Evolutionary conservation across 2,329 filamentous ascomycete genomes (phyloP), one percentile per base, ranked within the genome.

Genomic region (Xylaria polymorpha): DNA sequence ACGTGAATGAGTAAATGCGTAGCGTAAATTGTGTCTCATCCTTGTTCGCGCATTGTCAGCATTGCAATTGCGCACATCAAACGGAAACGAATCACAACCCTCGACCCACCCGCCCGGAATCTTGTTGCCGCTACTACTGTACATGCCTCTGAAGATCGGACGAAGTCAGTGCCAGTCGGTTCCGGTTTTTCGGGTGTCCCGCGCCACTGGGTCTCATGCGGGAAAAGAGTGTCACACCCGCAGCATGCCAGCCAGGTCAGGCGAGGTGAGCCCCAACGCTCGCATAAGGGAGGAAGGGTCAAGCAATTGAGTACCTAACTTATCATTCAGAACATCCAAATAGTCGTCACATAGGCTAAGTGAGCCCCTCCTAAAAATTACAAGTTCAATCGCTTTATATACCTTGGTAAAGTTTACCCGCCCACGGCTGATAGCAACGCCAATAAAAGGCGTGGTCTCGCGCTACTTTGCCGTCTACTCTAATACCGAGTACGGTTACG

Each of bases 391-490:
- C 64, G 68, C 60, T 64, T 64, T 64, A 61, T 70, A 64, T 68
- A 58, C 53, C 51, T 20, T 58, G 57, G n/a, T 35, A 37, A 14
- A n/a, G n/a, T 14, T 15, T 46, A 59, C n/a, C 35, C 32, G 43
- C 51, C 53, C 37, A 62, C 25, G 22, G 51, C 57, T 43, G 14
- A 50, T 53, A 51, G 44, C 4, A 15, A 29, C 37, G 39, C 51
- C 29, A 37, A 18, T 57, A 46, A 58, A 55, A 61, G 66, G 66
- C 63, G 64, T 68, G 43, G 41, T 32, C 46, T 61, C 60, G 41
- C 46, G 20, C 48, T 61, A 62, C 22, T 58, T 58, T 55, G 51
- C 68, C 64, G 68, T 72, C 62, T 68, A 66, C 68, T 71, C 63
- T 72, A 60, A 55, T 70, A 57, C 61, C 32, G 53, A 44, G 39